Percentiles rank a stretch among this genome's conserved stretches.
Evolutionary conservation across 2,329 filamentous ascomycete genomes (phyloP).

Genomic region (Aspergillus pseudoterreus): DNA sequence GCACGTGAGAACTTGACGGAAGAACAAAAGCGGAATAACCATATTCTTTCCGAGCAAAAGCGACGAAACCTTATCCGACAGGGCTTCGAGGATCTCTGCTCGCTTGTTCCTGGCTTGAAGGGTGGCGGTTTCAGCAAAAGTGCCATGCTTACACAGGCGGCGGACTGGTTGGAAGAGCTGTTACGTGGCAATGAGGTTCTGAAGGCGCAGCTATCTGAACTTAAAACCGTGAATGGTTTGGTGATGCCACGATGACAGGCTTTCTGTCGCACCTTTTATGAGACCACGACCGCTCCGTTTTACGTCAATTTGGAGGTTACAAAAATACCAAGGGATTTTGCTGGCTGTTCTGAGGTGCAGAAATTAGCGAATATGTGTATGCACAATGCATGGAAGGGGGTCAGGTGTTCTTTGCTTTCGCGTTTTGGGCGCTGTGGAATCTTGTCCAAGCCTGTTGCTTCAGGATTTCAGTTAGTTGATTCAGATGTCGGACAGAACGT

Average conservation of each 20-base stretch:
- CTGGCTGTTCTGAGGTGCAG: neutral
- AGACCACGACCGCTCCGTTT: slow-evolving; percentile 18
- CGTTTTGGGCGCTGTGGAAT: neutral
- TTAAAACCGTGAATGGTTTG: slow-evolving; percentile 38
- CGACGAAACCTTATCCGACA: slow-evolving; percentile 75
- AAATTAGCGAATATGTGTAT: neutral
- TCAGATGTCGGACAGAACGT: neutral
- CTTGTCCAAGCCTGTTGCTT: neutral
- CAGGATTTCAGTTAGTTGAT: neutral
- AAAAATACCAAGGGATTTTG: neutral
- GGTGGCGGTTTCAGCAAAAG: slow-evolving; percentile 80
- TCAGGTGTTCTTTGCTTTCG: neutral
- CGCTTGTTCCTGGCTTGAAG: slow-evolving; percentile 70
- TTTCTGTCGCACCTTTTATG: slow-evolving; percentile 8
- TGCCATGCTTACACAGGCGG: slow-evolving; percentile 69
- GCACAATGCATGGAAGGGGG: neutral
- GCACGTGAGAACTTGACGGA: slow-evolving; percentile 64
- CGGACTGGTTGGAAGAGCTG: slow-evolving; percentile 73
- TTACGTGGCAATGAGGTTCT: slow-evolving; percentile 65
- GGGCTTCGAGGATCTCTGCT: slow-evolving; percentile 75
- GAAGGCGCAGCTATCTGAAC: slow-evolving; percentile 49
- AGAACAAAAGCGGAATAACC: slow-evolving; percentile 78
- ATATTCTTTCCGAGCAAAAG: slow-evolving; percentile 85
- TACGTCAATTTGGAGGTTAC: neutral
- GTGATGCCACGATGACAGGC: slow-evolving; percentile 31